phyloP scores from a whole-genome alignment of 2,329 filamentous ascomycete species.

The Lasiodiplodia sp. region DNA sequence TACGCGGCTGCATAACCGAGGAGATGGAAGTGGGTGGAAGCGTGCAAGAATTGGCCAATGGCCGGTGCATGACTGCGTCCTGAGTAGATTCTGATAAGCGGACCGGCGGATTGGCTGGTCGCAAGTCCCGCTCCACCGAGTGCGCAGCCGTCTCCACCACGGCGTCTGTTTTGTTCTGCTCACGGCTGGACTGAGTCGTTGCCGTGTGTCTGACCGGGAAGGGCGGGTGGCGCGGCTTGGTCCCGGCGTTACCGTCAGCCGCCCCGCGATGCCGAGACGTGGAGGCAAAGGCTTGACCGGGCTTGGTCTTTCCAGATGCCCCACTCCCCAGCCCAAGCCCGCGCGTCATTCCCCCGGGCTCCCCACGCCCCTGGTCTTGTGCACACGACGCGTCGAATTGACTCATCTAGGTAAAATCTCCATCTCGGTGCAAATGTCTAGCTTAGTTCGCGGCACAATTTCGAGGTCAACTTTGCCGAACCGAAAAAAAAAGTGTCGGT shows the following conservation, averaged over 20 bases:
- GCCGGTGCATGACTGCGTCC: too few species aligned
- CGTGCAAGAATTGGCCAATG: too few species aligned
- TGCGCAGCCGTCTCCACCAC: neutral
- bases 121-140: neutral
- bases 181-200: neutral
- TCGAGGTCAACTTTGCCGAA: neutral
- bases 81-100: slow-evolving; percentile 2
- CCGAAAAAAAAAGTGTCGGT: too few species aligned
- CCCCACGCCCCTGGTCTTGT: neutral
- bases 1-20: too few species aligned
- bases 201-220: neutral
- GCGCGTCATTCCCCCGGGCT: neutral
- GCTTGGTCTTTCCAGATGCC: neutral
- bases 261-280: slow-evolving; percentile 26
- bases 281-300: slow-evolving; percentile 14
- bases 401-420: too few species aligned
- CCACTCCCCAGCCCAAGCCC: neutral
- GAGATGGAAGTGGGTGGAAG: too few species aligned
- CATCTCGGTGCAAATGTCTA: too few species aligned
- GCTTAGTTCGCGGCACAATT: too few species aligned
- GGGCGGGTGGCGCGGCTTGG: neutral
- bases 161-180: neutral
- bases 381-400: too few species aligned
- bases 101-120: neutral
- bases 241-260: slow-evolving; percentile 3